A percentile compares a stretch with the other conserved stretches of the same genome.
Evolutionary conservation across 148 eudicot genomes (phyloP).

Genomic region (Rhododendron molle): DNA sequence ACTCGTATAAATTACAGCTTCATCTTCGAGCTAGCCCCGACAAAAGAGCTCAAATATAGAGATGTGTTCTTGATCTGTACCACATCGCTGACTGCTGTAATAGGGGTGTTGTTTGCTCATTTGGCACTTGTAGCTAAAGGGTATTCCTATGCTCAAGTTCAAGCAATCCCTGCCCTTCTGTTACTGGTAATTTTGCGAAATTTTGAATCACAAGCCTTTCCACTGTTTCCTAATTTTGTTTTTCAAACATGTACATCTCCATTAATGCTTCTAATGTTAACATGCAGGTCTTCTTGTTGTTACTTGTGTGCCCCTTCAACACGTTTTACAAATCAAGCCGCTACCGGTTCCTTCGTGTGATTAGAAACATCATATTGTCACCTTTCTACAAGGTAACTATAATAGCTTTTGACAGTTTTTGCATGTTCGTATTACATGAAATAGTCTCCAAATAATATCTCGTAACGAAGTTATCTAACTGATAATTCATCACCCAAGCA

Average conservation of each 20-base stretch:
- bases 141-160: constrained; percentile 51
- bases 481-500: constrained; percentile 12
- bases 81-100: constrained; percentile 63
- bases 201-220: neutral
- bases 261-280: neutral
- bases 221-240: neutral
- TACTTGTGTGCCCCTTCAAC: constrained; percentile 79
- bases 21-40: constrained; percentile 75
- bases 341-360: constrained; percentile 52
- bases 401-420: neutral
- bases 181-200: constrained; percentile 52
- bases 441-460: neutral
- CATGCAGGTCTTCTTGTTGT: constrained; percentile 49
- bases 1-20: constrained; percentile 81
- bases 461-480: neutral
- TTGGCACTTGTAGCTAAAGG: constrained; percentile 67
- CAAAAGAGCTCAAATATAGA: constrained; percentile 80
- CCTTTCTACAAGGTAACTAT: constrained; percentile 76
- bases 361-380: constrained; percentile 69
- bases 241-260: neutral
- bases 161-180: constrained; percentile 71
- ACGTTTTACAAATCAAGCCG: constrained; percentile 74
- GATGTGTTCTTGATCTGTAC: constrained; percentile 90
- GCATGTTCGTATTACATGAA: neutral
- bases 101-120: constrained; percentile 82